Evolutionary conservation across 345 rosid genomes (phyloP).

Genomic region (Noccaea caerulescens): DNA sequence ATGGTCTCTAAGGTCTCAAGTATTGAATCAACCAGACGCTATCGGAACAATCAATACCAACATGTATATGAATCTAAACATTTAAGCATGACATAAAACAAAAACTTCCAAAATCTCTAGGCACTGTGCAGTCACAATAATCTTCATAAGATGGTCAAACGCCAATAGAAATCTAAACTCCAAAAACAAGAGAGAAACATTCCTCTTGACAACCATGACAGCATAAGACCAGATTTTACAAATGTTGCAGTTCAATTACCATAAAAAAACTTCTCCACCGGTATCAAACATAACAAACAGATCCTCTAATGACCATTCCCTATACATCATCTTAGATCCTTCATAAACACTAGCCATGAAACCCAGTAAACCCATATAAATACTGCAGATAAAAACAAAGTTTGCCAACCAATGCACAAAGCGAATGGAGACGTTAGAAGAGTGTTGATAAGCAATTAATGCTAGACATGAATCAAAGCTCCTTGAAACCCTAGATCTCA

Average conservation of each 20-base stretch:
- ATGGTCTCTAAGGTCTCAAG: slow-evolving; percentile 4
- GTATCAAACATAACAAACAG: neutral
- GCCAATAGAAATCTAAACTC: neutral
- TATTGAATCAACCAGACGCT: slow-evolving; percentile 5
- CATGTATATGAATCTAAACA: too few species aligned
- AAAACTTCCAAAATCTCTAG: neutral
- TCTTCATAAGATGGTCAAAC: neutral
- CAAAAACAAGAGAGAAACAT: neutral
- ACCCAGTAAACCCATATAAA: neutral
- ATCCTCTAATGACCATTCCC: neutral
- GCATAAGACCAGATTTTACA: neutral
- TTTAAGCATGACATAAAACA: neutral
- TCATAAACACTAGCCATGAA: neutral
- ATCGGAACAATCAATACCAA: too few species aligned
- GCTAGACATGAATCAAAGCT: slow-evolving; percentile 4
- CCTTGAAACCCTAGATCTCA: slow-evolving; percentile 15
- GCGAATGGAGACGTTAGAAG: neutral
- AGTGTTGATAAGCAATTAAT: neutral
- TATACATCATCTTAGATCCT: neutral
- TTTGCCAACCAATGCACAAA: too few species aligned
- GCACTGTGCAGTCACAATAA: neutral
- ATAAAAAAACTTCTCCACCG: neutral
- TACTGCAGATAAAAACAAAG: neutral
- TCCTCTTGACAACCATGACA: slow-evolving; percentile 4
- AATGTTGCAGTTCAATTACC: neutral